Conservation (phyloP, 306 rosid genomes). For the Vachellia pachyceras region DNA sequence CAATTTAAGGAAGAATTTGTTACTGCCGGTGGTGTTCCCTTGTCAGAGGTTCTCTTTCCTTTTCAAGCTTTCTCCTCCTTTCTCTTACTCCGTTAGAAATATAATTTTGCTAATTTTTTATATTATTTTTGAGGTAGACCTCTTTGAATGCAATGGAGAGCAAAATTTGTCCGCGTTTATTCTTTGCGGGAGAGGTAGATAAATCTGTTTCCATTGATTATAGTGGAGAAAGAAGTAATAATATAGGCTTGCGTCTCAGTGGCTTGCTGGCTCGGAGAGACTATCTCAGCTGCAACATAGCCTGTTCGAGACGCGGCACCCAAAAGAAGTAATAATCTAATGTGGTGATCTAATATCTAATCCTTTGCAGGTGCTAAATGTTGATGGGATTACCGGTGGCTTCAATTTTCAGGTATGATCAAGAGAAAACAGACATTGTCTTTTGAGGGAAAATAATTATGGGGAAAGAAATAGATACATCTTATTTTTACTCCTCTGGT, state of each 20-base stretch:
- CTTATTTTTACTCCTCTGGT: neutral
- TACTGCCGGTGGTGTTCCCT: slow-evolving; percentile 94
- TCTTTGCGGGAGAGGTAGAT: slow-evolving; percentile 93
- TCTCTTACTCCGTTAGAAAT: slow-evolving; percentile 23
- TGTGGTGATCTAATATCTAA: slow-evolving; percentile 34
- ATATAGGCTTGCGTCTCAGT: no score
- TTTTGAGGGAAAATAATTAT: neutral
- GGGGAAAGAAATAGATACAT: neutral
- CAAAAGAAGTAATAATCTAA: neutral
- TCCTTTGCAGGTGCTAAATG: slow-evolving; percentile 72
- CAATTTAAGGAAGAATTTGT: slow-evolving; percentile 97
- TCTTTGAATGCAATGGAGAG: slow-evolving; percentile 86
- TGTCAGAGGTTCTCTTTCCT: slow-evolving; percentile 76
- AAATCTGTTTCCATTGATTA: slow-evolving; percentile 10
- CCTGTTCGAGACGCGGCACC: no score
- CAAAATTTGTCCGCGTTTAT: slow-evolving; percentile 65
- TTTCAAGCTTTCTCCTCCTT: slow-evolving; percentile 30
- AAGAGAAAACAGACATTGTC: neutral
- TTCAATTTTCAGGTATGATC: slow-evolving; percentile 89
- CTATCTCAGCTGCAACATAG: no score
- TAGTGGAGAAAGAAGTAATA: slow-evolving; percentile 16
- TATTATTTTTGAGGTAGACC: slow-evolving; percentile 47
- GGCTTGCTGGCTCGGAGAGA: no score
- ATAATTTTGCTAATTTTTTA: slow-evolving; percentile 23
- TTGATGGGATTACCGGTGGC: slow-evolving; percentile 95